Evolutionary conservation across 164 flowering plant species (phyloP).

Genomic region (Tetrastigma voinierianum): DNA sequence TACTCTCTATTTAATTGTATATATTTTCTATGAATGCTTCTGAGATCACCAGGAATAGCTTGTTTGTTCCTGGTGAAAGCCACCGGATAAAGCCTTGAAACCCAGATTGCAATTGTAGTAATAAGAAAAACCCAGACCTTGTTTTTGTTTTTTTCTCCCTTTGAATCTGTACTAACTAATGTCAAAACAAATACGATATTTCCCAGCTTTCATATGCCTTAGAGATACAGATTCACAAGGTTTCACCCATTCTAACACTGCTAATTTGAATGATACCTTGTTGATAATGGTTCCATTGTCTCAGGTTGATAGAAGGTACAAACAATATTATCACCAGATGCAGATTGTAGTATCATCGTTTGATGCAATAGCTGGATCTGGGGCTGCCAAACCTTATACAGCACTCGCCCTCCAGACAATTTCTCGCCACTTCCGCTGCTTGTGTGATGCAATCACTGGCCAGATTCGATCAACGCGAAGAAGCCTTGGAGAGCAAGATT

Average conservation of each 20-base stretch:
- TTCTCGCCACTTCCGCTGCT: slow-evolving; percentile 63
- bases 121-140: too few species aligned
- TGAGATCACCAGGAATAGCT: neutral
- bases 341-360: slow-evolving; percentile 66
- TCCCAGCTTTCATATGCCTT: too few species aligned
- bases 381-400: slow-evolving; percentile 69
- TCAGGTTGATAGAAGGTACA: slow-evolving; percentile 68
- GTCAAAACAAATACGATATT: too few species aligned
- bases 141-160: too few species aligned
- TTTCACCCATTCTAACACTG: too few species aligned
- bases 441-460: slow-evolving; percentile 52
- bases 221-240: too few species aligned
- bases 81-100: neutral
- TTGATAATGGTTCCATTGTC: neutral
- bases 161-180: too few species aligned
- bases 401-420: slow-evolving; percentile 66
- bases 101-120: too few species aligned
- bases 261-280: neutral
- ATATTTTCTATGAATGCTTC: neutral
- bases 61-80: neutral
- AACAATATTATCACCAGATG: slow-evolving; percentile 67
- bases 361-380: slow-evolving; percentile 55
- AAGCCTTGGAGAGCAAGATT: slow-evolving; percentile 57
- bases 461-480: slow-evolving; percentile 43
- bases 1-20: neutral